Conservation (phyloP, 225 moss, liverwort and hornwort species). For the Pleurozium schreberi region DNA sequence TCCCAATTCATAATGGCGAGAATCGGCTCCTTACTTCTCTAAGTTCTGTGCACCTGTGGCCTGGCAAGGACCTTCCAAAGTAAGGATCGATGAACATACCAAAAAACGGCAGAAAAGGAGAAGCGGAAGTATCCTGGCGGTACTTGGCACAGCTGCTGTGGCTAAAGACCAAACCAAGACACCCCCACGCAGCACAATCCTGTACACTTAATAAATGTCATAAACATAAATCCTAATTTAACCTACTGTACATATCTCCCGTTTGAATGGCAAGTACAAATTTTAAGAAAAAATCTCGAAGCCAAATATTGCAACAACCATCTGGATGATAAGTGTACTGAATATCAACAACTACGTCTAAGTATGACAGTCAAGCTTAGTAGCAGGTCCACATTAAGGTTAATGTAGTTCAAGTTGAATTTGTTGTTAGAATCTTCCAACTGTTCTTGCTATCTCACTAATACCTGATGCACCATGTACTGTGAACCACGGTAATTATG, state of each 20-base stretch:
- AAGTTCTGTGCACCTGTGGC: not conserved
- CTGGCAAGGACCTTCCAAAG: not conserved
- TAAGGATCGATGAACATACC: conserved; percentile 29
- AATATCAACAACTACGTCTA: not conserved
- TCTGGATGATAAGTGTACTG: not conserved
- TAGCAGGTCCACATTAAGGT: not conserved
- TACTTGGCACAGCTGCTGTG: conserved; percentile 69
- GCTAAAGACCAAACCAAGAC: conserved; percentile 92
- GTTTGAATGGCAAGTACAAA: not conserved
- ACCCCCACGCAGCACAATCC: conserved; percentile 64
- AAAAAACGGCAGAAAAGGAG: conserved; percentile 69
- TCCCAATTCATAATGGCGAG: not conserved
- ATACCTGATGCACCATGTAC: not conserved
- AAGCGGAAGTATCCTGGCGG: conserved; percentile 57
- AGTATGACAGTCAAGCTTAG: not conserved
- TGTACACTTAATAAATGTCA: conserved; percentile 25
- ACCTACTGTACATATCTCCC: not conserved
- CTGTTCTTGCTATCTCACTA: not conserved
- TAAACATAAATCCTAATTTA: not conserved
- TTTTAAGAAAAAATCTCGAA: not conserved
- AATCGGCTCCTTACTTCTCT: not conserved
- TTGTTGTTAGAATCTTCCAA: not conserved
- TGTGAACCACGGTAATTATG: not conserved
- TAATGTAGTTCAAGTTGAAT: not conserved
- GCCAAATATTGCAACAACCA: not conserved